These are phyloP conservation scores for Cetradonia linearis DNA, from an alignment of 495 filamentous ascomycete genomes.

Conservation along the genomic window DNA sequence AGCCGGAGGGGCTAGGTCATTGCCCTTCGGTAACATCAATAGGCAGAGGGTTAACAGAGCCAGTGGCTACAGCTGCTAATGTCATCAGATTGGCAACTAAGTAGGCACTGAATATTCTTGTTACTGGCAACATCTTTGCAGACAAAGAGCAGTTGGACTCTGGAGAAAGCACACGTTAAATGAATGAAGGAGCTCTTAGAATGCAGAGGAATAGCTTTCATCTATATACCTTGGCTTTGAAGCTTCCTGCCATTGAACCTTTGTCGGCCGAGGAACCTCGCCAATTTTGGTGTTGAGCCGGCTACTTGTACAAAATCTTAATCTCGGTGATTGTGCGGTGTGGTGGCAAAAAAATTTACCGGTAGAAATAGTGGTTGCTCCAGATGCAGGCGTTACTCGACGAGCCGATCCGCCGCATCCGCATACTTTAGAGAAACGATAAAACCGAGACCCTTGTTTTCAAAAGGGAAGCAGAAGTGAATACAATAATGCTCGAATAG, in stretches of 20 bases:
- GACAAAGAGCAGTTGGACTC: background rate
- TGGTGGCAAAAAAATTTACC: background rate
- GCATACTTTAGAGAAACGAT: background rate
- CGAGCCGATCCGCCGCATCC: constrained; percentile 1
- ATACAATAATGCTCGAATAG: background rate
- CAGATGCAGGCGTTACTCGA: background rate
- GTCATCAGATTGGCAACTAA: background rate
- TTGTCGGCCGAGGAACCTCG: background rate
- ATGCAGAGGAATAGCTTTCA: background rate
- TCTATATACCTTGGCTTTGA: background rate
- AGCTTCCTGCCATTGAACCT: background rate
- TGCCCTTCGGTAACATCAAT: constrained; percentile 8
- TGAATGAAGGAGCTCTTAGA: background rate
- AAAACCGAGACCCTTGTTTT: background rate
- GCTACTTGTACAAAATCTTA: background rate
- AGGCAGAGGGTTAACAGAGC: constrained; percentile 1
- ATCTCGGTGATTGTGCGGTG: background rate
- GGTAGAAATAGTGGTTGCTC: background rate
- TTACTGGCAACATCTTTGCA: background rate
- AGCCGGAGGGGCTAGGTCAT: background rate
- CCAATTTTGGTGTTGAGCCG: background rate
- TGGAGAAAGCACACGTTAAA: background rate
- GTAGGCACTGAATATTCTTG: background rate
- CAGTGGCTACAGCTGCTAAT: background rate
- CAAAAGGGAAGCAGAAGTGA: background rate